Evolutionary conservation across 768 basidiomycete species (phyloP), one percentile per base, ranked within the genome.

Genomic region (Cyclocybe aegerita): DNA sequence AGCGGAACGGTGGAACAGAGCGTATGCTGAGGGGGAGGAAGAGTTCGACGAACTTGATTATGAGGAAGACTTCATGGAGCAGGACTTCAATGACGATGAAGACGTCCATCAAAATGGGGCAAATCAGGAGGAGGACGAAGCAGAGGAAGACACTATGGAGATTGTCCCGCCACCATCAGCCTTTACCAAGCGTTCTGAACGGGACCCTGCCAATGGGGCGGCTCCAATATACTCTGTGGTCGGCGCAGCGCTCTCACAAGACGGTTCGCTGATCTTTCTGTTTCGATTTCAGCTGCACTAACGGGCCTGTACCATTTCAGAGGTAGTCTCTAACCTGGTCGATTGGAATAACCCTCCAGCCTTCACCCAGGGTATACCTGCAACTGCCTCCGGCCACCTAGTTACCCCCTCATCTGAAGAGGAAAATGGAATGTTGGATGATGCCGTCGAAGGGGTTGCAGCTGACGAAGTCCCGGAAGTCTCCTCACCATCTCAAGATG

Each of bases 321-420:
- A 54, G 34, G 44, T 46, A 4, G 11, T 52, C 2, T 52, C 50
- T 3, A 17, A 30, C 23, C 38, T 52, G 8, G 50, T 52, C 4
- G 62, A 72, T 38, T 72, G 71, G 71, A 68, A 65, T 49, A 61
- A 59, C 48, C 70, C 70, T 14, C 66, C 70, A 12, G 69, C 69
- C 1, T 70, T 70, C 46, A 49, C 63, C 14, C 16, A 38, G 4
- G 66, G 64, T 4, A 57, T 58, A 15, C 16, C 60, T 1, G 54
- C 66, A 15, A 61, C 55, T 5, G 43, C 53, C 9, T 38, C 55
- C 33, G 56, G 57, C 17, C 50, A 58, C 15, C 52, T 57, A 30
- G 53, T 42, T 14, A 50, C 48, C 6, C 43, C 50, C 29, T 39
- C 45, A 29, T 16, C 48, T 17, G 15, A 55, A 32, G 46, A 49